Percentiles rank a stretch among this genome's conserved stretches.
These are phyloP conservation scores for Galeopsis tetrahit DNA, from an alignment of 257 asterid species.

Conservation along the genomic window DNA sequence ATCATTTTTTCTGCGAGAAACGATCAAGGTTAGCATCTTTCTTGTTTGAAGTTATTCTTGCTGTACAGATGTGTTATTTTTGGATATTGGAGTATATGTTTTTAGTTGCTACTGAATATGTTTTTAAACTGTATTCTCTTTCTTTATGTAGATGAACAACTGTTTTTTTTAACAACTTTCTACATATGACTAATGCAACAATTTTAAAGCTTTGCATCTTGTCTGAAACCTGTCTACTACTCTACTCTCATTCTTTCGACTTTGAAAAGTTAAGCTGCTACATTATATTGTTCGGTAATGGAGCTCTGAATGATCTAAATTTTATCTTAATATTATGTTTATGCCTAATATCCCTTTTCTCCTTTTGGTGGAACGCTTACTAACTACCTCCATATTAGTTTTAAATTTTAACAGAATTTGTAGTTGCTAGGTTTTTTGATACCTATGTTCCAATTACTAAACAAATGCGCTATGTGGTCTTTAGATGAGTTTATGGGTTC, in stretches of 20 bases:
- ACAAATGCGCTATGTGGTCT: neutral
- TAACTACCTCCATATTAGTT: neutral
- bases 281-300: neutral
- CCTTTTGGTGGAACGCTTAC: neutral
- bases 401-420: neutral
- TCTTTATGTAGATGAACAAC: neutral
- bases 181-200: neutral
- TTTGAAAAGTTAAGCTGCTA: neutral
- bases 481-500: neutral
- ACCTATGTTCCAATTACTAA: neutral
- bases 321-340: neutral
- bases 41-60: neutral
- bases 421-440: neutral
- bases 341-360: neutral
- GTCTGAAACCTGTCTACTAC: neutral
- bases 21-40: constrained; percentile 63
- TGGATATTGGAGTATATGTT: neutral
- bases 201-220: neutral
- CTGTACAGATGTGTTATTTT: neutral
- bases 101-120: neutral
- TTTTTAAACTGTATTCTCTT: neutral
- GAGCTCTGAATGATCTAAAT: neutral
- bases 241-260: neutral
- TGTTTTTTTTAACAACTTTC: neutral
- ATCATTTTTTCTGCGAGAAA: constrained; percentile 70